Conservation (phyloP, 2,329 filamentous ascomycete species). For the Fusarium praegraminearum region DNA sequence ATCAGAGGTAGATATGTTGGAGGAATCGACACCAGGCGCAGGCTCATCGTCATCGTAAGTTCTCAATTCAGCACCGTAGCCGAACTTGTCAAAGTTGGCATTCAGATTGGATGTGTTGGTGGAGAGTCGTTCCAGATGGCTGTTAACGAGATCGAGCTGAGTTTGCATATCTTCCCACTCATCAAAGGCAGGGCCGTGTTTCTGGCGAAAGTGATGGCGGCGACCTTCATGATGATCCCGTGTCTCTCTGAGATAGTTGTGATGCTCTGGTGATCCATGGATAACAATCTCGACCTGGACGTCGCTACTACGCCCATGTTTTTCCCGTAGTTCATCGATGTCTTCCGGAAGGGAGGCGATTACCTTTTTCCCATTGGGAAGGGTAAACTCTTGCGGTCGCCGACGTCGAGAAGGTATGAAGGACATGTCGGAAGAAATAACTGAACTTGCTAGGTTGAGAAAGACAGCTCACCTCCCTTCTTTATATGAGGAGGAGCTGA, state of each 20-base stretch:
- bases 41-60: conserved; percentile 55
- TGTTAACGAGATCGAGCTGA: conserved; percentile 64
- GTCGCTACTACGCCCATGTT: conserved; percentile 53
- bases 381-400: conserved; percentile 64
- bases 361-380: conserved; percentile 67
- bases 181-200: conserved; percentile 64
- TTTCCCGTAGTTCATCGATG: conserved; percentile 59
- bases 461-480: neutral
- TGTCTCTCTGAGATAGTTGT: conserved; percentile 60
- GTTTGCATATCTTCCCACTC: conserved; percentile 67
- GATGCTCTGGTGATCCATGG: conserved; percentile 64
- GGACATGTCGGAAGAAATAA: conserved; percentile 33
- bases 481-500: conserved; percentile 27
- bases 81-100: conserved; percentile 73
- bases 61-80: conserved; percentile 69
- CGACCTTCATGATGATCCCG: conserved; percentile 65
- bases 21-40: conserved; percentile 21
- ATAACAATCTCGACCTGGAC: conserved; percentile 68
- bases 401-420: conserved; percentile 47
- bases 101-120: conserved; percentile 67
- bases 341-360: conserved; percentile 70
- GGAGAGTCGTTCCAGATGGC: conserved; percentile 66
- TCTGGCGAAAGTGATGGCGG: conserved; percentile 59
- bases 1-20: conserved; percentile 41
- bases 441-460: conserved; percentile 6